Conservation (phyloP, 2,329 filamentous ascomycete genomes). For the Colletotrichum melonis region DNA sequence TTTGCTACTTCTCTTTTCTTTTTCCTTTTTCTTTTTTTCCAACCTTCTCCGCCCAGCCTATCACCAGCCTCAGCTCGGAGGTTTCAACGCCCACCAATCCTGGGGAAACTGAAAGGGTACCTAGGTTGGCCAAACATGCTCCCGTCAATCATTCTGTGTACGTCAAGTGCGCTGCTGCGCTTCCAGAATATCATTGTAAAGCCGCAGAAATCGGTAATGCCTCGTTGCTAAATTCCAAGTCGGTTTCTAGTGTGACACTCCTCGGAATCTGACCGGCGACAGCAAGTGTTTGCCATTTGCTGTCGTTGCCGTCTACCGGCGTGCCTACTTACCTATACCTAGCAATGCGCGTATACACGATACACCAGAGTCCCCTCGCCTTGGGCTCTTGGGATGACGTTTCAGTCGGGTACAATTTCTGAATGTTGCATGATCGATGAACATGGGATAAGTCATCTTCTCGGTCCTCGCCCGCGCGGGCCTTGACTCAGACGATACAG, state of each 20-base stretch:
- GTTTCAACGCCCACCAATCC: background rate
- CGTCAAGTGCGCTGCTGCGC: background rate
- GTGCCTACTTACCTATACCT: background rate
- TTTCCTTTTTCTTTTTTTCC: too few species aligned
- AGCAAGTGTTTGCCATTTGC: background rate
- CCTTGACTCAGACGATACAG: background rate
- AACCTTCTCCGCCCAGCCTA: background rate
- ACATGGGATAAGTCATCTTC: background rate
- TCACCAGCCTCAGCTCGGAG: background rate
- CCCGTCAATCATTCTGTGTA: background rate
- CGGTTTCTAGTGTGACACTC: background rate
- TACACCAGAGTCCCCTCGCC: background rate
- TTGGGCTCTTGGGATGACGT: background rate
- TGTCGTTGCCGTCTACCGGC: background rate
- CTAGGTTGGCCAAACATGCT: background rate
- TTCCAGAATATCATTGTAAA: background rate
- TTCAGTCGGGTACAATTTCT: background rate
- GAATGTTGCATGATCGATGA: background rate
- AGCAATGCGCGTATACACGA: constrained; percentile 1
- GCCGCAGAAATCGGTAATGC: background rate
- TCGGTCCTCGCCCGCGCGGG: background rate
- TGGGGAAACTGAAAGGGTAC: background rate
- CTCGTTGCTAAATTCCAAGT: background rate
- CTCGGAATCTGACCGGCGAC: background rate
- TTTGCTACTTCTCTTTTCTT: too few species aligned